phyloP scores from a whole-genome alignment of 306 rosid species.

The Dryas octopetala region DNA sequence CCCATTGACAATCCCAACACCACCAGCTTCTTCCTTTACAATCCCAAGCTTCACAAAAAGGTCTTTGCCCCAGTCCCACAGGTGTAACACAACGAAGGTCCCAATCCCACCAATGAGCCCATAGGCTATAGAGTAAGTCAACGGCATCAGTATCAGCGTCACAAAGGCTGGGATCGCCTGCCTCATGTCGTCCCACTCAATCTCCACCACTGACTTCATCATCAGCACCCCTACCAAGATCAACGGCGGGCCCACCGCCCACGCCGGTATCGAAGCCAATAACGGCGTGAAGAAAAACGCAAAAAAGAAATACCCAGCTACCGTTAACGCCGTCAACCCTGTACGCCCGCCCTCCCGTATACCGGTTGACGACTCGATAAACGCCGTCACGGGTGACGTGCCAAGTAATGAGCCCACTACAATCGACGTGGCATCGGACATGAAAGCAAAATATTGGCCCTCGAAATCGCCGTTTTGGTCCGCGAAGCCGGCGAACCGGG shows the following conservation, averaged over 20 bases:
- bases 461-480: constrained; percentile 73
- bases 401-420: constrained; percentile 84
- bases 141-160: constrained; percentile 78
- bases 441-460: constrained; percentile 92
- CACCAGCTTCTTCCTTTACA: constrained; percentile 3
- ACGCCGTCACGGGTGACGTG: constrained; percentile 91
- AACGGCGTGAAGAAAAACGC: constrained; percentile 91
- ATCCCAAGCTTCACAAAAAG: constrained; percentile 37
- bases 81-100: constrained; percentile 62
- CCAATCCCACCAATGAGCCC: constrained; percentile 92
- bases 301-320: constrained; percentile 58
- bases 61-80: constrained; percentile 61
- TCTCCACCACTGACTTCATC: constrained; percentile 93
- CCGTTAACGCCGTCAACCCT: constrained; percentile 83
- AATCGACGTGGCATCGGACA: constrained; percentile 93
- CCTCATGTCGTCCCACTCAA: constrained; percentile 89
- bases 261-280: constrained; percentile 91
- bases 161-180: constrained; percentile 92
- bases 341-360: constrained; percentile 94
- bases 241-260: constrained; percentile 99
- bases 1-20: constrained; percentile 33
- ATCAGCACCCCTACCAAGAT: constrained; percentile 90
- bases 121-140: constrained; percentile 87
- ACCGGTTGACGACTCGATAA: constrained; percentile 87
- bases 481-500: constrained; percentile 79